phyloP scores from a whole-genome alignment of 176 grass and related monocot genomes.

The Oryza meridionalis region DNA sequence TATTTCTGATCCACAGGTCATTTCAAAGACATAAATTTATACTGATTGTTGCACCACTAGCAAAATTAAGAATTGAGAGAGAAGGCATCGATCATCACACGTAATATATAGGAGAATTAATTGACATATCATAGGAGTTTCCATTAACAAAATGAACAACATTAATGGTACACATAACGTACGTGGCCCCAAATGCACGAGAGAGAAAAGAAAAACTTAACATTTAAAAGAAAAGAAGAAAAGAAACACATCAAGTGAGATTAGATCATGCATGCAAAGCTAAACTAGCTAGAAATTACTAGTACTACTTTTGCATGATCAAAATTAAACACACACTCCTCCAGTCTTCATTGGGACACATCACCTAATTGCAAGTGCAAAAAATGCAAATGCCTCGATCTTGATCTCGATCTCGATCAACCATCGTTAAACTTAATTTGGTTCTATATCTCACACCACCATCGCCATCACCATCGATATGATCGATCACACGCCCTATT shows the following conservation, averaged over 20 bases:
- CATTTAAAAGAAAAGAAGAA: background rate
- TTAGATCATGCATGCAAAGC: constrained; percentile 46
- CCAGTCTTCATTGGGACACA: constrained; percentile 21
- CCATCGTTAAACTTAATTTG: background rate
- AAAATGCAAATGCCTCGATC: constrained; percentile 28
- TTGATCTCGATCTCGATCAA: background rate
- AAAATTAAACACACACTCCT: constrained; percentile 28
- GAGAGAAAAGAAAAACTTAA: constrained; percentile 32
- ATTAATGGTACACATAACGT: constrained; percentile 44
- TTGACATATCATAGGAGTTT: constrained; percentile 45
- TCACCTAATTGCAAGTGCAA: constrained; percentile 17
- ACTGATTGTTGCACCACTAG: background rate
- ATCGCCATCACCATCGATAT: background rate
- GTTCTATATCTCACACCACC: constrained; percentile 50
- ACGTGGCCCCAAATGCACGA: constrained; percentile 34
- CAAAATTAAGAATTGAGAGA: background rate
- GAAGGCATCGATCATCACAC: background rate
- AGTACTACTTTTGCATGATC: constrained; percentile 45
- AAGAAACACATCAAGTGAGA: constrained; percentile 17
- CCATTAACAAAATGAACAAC: constrained; percentile 39
- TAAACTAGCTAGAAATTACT: constrained; percentile 28
- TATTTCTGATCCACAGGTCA: background rate
- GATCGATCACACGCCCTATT: constrained; percentile 2
- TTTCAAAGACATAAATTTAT: background rate
- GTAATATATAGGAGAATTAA: background rate